Base-by-base conservation (phyloP, 2,329 filamentous ascomycete genomes). In the Clonostachys rhizophaga region DNA sequence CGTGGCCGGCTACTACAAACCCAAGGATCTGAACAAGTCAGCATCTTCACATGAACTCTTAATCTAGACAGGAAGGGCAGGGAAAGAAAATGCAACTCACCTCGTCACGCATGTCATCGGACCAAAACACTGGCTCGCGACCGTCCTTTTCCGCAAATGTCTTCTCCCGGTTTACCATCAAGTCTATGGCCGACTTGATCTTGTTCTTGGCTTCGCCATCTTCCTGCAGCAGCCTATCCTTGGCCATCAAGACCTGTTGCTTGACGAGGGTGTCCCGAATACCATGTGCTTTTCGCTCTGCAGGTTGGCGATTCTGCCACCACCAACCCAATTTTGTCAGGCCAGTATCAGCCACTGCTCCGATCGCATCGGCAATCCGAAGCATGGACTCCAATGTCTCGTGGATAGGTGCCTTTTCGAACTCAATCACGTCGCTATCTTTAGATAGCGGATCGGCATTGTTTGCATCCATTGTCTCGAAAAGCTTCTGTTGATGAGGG, bases 1-100 rank as follows among this genome's bases (percentile, higher is more conserved):
- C 63, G 45, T 65, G 57, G 5, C 61, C 62, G 0, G 61, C 63
- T 34, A 61, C 39, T 43, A 63, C 54, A 50, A 61, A 58, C 36
- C 61, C 61, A 36, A 47, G 34, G 17, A 53, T 16, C 51, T 50
- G n/a, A 24, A 5, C 18, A 24, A 3, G 14, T 42, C 3, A 42
- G n/a, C 5, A 8, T 42, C 17, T 42, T 24, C 17, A 16, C 12
- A 39, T 2, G 10, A 17, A 3, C 36, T 17, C 16, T 39, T 7
- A 14, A 10, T 14, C 9, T 4, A 39, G 8, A 39, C 16, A 14
- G 36, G 13, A 14, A 14, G 16, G 7, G 13, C 13, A 3, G 14
- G 36, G 6, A 39, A 39, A 39, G 2, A 14, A 39, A 39, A n/a
- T 2, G 7, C 13, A 42, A 24, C 42, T 45, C 37, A 53, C 12